Percentiles rank a stretch among this genome's conserved stretches.
phyloP scores from a whole-genome alignment of 179 eudicot genomes.

The Patellifolia procumbens region DNA sequence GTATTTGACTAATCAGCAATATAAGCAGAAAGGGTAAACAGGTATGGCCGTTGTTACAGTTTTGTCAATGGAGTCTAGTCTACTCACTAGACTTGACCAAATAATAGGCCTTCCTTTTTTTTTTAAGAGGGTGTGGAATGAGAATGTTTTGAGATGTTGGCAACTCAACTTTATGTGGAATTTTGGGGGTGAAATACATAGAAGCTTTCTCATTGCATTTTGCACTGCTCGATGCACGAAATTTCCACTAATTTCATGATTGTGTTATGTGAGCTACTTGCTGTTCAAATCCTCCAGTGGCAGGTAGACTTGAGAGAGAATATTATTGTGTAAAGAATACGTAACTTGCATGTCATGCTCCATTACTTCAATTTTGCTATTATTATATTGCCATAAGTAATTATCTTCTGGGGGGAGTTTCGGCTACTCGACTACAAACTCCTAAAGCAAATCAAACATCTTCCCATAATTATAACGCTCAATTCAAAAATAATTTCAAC shows the following conservation, averaged over 20 bases:
- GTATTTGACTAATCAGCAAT: background rate
- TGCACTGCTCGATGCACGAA: slow-evolving; percentile 20
- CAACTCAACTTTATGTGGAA: background rate
- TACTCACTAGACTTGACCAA: slow-evolving; percentile 17
- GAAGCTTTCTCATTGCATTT: background rate
- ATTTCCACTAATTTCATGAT: slow-evolving; percentile 14
- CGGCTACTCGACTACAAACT: too few species aligned
- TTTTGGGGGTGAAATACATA: background rate
- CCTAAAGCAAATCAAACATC: too few species aligned
- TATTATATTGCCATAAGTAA: too few species aligned
- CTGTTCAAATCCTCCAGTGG: background rate
- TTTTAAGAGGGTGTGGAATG: background rate
- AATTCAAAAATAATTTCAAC: too few species aligned
- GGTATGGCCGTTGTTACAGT: slow-evolving; percentile 20
- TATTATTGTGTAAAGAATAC: slow-evolving; percentile 4
- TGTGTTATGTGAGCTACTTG: slow-evolving; percentile 9
- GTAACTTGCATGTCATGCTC: slow-evolving; percentile 19
- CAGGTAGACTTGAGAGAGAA: background rate
- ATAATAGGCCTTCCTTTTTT: background rate
- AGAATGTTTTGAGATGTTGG: too few species aligned
- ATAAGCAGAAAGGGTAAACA: background rate
- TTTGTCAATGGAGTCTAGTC: slow-evolving; percentile 3
- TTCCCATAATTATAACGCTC: too few species aligned
- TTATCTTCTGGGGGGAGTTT: too few species aligned
- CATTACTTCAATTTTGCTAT: background rate